Evolutionary conservation across 192 early-diverging fungal species (phyloP).

Genomic region (Backusella sp.): DNA sequence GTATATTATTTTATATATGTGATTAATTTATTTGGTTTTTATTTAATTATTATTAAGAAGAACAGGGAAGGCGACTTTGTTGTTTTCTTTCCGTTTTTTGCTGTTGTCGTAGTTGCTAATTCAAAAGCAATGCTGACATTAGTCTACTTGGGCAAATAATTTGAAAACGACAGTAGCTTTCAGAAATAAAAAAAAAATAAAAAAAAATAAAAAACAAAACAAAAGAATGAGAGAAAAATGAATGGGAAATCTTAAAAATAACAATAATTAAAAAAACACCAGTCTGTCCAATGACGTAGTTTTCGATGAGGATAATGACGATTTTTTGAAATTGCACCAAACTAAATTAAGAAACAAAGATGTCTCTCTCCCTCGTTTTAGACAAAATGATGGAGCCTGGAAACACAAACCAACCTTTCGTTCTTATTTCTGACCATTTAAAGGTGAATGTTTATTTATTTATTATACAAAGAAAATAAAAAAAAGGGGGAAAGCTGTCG

Average conservation of each 20-base stretch:
- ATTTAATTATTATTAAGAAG: not conserved
- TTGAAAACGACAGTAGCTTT: not conserved
- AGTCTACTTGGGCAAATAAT: not conserved
- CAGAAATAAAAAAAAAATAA: not conserved
- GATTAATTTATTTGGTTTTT: not conserved
- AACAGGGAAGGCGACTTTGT: not conserved
- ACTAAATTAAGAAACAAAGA: slow-evolving; percentile 6
- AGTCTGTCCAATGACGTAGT: slow-evolving; percentile 2
- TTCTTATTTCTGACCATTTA: not conserved
- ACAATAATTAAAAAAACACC: slow-evolving; percentile 1
- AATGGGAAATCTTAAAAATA: slow-evolving; percentile 4
- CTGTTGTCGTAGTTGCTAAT: not conserved
- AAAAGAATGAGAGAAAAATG: not conserved
- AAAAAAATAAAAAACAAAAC: not conserved
- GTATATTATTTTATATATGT: not conserved
- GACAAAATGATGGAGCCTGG: slow-evolving; percentile 5
- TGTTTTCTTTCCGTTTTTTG: not conserved
- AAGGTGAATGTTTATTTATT: not conserved
- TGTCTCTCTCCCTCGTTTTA: not conserved
- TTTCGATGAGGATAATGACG: not conserved
- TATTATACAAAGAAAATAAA: not conserved
- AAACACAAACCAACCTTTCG: slow-evolving; percentile 2
- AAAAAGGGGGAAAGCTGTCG: not conserved
- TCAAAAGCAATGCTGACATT: not conserved
- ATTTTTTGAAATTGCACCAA: slow-evolving; percentile 1